Base-by-base conservation (phyloP, 768 basidiomycete species). In the Pisolithus albus region DNA sequence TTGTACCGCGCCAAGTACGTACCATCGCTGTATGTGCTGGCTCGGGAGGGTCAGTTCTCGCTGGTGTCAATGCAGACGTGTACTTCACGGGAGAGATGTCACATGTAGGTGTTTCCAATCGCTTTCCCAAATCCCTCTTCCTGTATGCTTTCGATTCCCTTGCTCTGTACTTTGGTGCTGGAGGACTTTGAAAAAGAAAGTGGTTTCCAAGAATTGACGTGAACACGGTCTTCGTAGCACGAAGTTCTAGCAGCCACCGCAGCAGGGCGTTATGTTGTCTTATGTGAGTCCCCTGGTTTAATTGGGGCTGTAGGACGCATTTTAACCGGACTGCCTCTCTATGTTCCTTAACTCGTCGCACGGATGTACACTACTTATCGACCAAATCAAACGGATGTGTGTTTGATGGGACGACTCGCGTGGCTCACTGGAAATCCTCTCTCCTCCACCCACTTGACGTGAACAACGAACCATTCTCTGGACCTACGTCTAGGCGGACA, bases 81-180 rank as follows among this genome's bases (percentile, higher is more conserved):
- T 92, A 88, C 66, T 76, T 93, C 60, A 97, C 95, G 2, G 95
- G 95, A 8, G 92, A 97, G 71, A 89, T 94, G 88, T 66, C 78
- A 18, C 93, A 95, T 69, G 90, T 92, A 67, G 47, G 81, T 67
- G 56, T 46, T 56, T 53, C 53, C 24, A 9, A 23, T 51, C 34
- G 9, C 34, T 26, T 51, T 56, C 55, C 54, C 50, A 56, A 61
- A 57, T 1, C 7, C 40, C 19, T 41, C 37, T 36, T 53, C 49
- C 4, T 23, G 21, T 46, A 37, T 34, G 23, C 51, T 49, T 58
- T n/a, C 4, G 5, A 6, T 34, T 34, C 11, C 5, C 34, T 5
- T 13, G 4, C 13, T 34, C 13, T 0, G 34, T 15, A 34, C 34
- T 34, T 15, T 34, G 11, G 34, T 34, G 34, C 13, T 11, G 11